Base-by-base conservation (phyloP, 208 protist genomes). In the Naegleria fowleri region DNA sequence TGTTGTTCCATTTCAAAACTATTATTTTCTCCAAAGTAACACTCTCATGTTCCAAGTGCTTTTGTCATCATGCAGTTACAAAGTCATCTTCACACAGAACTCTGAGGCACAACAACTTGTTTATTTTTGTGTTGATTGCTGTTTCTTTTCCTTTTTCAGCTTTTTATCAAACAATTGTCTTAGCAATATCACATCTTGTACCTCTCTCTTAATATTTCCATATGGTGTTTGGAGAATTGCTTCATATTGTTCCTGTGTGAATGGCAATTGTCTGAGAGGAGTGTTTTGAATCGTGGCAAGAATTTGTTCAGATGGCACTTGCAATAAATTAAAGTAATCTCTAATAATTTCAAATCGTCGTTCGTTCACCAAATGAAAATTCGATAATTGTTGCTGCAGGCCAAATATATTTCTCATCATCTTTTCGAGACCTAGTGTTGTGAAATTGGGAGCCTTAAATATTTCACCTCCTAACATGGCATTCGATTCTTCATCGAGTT, bases 331-430 rank as follows among this genome's bases (percentile, higher is more conserved):
- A 9, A 79, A 79, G 9, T 79, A 79, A 36, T 79, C 67, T 79
- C 67, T 25, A 79, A 79, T 79, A 13, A 33, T 36, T 36, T 79
- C 29, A n/a, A 79, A 79, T 79, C n/a, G 19, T 36, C 29, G 13
- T 79, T 79, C 29, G 29, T 79, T 33, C n/a, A 79, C 67, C 9
- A 79, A 79, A 79, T 9, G 5, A 33, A 79, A 79, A 79, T 33
- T 79, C 6, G 67, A 79, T 36, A 79, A 33, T 33, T 79, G 67
- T 79, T 79, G 67, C 9, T 79, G 67, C 29, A 79, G 36, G 9
- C 67, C 25, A 79, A 79, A 79, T 0, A 79, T 79, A 79, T 79
- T 79, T 79, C 29, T 79, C 67, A 79, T 79, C 67, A 79, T 79
- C 25, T 79, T 79, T 33, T 79, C 67, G 9, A 79, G n/a, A 79